Evolutionary conservation across 257 asterid genomes (phyloP).

Genomic region (Sherardia arvensis): DNA sequence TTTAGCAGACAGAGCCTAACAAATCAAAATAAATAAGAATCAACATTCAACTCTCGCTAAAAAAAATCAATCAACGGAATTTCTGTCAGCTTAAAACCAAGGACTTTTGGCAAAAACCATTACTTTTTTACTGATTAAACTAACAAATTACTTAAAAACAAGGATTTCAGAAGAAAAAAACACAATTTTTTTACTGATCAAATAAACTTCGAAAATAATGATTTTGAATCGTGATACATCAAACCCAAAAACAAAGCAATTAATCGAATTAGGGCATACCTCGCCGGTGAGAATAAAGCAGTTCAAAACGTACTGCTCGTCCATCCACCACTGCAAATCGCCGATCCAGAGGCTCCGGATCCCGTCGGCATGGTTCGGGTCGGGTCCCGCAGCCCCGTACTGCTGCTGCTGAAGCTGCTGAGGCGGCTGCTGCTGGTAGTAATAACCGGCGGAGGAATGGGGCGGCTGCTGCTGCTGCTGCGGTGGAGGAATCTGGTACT

Average conservation of each 20-base stretch:
- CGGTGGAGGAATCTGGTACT: conserved; percentile 51
- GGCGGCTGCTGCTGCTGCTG: conserved; percentile 35
- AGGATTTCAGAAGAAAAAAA: neutral
- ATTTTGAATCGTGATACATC: no score
- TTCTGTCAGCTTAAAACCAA: no score
- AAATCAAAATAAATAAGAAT: neutral
- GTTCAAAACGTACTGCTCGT: conserved; percentile 46
- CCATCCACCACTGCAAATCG: conserved; percentile 96
- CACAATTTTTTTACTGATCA: no score
- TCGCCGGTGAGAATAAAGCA: conserved; percentile 65
- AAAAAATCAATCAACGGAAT: neutral
- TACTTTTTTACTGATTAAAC: no score
- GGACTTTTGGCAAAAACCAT: no score
- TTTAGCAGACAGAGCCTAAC: conserved; percentile 61
- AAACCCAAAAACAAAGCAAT: neutral
- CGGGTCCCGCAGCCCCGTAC: conserved; percentile 25
- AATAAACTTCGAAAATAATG: no score
- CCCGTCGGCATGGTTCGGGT: conserved; percentile 47
- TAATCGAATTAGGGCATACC: conserved; percentile 23
- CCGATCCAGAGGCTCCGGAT: conserved; percentile 90
- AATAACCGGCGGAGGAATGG: conserved; percentile 42
- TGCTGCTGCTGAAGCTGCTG: conserved; percentile 35
- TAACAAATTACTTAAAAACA: neutral
- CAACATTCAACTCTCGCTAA: neutral
- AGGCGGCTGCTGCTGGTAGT: conserved; percentile 48